phyloP scores from a whole-genome alignment of 305 asterid genomes.

The Stenogyne calaminthoides region DNA sequence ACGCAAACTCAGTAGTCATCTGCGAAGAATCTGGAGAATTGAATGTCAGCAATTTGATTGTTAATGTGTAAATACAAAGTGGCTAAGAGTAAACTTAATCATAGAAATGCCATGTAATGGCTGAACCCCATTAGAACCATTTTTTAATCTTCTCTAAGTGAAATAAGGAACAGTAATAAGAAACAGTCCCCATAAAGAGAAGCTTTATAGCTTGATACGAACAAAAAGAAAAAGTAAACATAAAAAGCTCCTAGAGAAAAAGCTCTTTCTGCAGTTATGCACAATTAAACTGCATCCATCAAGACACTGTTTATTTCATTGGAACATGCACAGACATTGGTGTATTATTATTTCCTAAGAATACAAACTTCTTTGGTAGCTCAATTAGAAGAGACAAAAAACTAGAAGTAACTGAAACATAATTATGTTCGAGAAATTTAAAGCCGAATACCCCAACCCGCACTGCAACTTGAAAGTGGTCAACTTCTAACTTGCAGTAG shows the following conservation, averaged over 20 bases:
- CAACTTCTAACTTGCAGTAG: background rate
- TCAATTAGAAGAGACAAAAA: constrained; percentile 7
- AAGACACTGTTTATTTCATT: background rate
- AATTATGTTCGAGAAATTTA: background rate
- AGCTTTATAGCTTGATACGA: constrained; percentile 13
- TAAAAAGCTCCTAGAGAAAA: background rate
- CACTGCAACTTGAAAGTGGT: constrained; percentile 8
- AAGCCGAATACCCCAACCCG: background rate
- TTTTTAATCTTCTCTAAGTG: background rate
- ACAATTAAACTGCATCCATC: background rate
- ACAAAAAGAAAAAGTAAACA: constrained; percentile 1
- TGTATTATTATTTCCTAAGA: constrained; percentile 9
- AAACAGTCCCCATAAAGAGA: constrained; percentile 4
- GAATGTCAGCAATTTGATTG: constrained; percentile 29
- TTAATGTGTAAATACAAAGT: background rate
- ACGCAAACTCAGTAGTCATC: constrained; percentile 66
- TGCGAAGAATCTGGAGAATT: constrained; percentile 50
- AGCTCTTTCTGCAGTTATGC: constrained; percentile 3
- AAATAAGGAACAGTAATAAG: background rate
- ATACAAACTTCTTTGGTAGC: background rate
- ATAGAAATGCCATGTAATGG: background rate
- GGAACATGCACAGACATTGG: background rate
- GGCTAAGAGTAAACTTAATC: constrained; percentile 6
- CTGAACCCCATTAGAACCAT: background rate
- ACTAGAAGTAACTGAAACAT: background rate